These are phyloP conservation scores for Withania somnifera DNA, from an alignment of 305 asterid genomes.

Conservation along the genomic window DNA sequence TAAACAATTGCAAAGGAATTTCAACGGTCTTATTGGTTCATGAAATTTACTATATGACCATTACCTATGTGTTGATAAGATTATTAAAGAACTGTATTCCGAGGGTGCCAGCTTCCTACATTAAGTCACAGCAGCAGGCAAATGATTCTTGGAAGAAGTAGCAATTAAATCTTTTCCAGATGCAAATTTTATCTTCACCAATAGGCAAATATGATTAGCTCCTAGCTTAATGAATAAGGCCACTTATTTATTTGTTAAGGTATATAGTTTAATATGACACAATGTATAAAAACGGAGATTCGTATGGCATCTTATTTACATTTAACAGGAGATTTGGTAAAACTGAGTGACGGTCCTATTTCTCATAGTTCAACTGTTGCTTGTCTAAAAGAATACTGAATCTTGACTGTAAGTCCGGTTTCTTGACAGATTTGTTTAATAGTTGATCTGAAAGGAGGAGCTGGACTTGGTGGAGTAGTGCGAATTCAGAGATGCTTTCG, in stretches of 20 bases:
- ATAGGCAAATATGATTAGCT: neutral
- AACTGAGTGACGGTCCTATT: neutral
- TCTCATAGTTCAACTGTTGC: neutral
- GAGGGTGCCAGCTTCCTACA: neutral
- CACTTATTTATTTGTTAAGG: neutral
- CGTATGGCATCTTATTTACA: neutral
- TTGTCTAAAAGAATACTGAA: neutral
- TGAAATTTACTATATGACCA: neutral
- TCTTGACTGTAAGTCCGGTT: neutral
- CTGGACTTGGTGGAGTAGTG: slow-evolving; percentile 12
- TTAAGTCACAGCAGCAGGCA: neutral
- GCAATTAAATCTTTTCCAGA: neutral
- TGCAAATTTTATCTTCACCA: neutral
- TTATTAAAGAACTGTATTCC: neutral
- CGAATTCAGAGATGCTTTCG: slow-evolving; percentile 37
- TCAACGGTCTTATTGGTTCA: neutral
- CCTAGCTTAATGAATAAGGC: neutral
- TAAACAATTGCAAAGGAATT: neutral
- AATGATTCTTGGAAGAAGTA: neutral
- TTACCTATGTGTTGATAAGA: neutral
- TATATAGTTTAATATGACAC: neutral
- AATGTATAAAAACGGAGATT: neutral
- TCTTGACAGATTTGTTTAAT: slow-evolving; percentile 11
- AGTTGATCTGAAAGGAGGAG: slow-evolving; percentile 11
- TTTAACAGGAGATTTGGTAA: neutral